Evolutionary conservation across 2,329 filamentous ascomycete genomes (phyloP).

Genomic region (Chrysoporthe deuterocubensis): DNA sequence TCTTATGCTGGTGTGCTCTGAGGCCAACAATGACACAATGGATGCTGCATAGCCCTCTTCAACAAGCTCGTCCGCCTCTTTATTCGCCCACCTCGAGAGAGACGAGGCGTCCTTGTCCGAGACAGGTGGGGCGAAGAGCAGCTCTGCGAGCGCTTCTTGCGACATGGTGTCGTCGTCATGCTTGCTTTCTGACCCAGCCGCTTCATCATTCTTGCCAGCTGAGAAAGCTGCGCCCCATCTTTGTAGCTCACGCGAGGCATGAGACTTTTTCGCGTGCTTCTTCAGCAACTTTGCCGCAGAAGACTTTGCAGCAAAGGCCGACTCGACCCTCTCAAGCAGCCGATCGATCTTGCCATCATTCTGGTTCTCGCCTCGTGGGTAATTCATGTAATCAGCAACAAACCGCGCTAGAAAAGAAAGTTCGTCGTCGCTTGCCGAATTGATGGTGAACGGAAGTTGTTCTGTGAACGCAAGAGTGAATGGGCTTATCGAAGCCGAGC

Average conservation of each 20-base stretch:
- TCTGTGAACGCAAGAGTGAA: slow-evolving; percentile 73
- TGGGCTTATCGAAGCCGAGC: slow-evolving; percentile 57
- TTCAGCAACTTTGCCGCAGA: slow-evolving; percentile 25
- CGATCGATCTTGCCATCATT: slow-evolving; percentile 25
- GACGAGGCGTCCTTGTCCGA: slow-evolving; percentile 55
- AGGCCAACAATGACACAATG: slow-evolving; percentile 76
- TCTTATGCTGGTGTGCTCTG: slow-evolving; percentile 74
- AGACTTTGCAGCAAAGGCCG: slow-evolving; percentile 22
- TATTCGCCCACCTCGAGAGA: slow-evolving; percentile 70
- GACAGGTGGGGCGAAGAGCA: slow-evolving; percentile 54
- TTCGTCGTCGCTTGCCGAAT: slow-evolving; percentile 49
- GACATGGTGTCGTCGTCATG: slow-evolving; percentile 8
- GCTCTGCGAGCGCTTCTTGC: slow-evolving; percentile 52
- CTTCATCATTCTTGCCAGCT: slow-evolving; percentile 24
- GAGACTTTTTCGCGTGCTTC: slow-evolving; percentile 20
- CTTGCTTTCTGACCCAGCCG: slow-evolving; percentile 33
- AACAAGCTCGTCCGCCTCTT: slow-evolving; percentile 77
- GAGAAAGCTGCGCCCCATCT: slow-evolving; percentile 29
- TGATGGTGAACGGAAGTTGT: slow-evolving; percentile 73
- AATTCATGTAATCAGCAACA: slow-evolving; percentile 60
- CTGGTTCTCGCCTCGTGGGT: slow-evolving; percentile 57
- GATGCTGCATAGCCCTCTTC: slow-evolving; percentile 75
- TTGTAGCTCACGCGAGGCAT: slow-evolving; percentile 24
- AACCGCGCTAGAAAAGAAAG: slow-evolving; percentile 58
- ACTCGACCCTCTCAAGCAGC: slow-evolving; percentile 21